phyloP scores from a whole-genome alignment of 202 grass and related monocot species.

The Setaria italica region DNA sequence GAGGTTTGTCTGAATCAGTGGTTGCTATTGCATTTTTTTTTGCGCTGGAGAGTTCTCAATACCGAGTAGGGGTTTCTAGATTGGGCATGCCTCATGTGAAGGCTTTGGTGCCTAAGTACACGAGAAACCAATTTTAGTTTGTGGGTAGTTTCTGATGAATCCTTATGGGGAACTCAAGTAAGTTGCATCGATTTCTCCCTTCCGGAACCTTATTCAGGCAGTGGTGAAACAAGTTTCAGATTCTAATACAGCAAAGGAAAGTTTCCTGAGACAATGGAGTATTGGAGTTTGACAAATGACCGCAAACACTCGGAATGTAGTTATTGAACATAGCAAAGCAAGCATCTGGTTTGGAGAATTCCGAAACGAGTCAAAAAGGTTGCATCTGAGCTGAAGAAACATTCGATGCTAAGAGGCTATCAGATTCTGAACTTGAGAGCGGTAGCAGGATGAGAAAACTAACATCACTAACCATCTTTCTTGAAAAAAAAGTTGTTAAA shows the following conservation, averaged over 20 bases:
- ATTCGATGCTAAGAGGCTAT: not conserved
- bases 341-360: constrained; percentile 21
- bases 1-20: constrained; percentile 35
- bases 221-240: not conserved
- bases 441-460: not conserved
- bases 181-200: not conserved
- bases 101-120: not conserved
- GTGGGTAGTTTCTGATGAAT: not conserved
- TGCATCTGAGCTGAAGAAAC: not conserved
- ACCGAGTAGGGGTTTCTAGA: constrained; percentile 8
- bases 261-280: not conserved
- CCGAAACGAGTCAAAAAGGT: not conserved
- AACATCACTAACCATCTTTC: not conserved
- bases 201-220: constrained; percentile 20
- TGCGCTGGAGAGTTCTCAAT: not conserved
- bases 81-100: not conserved
- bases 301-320: not conserved
- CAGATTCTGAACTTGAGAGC: not conserved
- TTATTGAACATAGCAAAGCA: not conserved
- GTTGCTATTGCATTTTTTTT: constrained; percentile 8
- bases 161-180: not conserved
- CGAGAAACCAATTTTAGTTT: not conserved
- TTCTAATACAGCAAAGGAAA: not conserved
- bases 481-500: not conserved
- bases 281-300: not conserved